phyloP scores from a whole-genome alignment of 805 yeast genomes.

The Candida ipomoeae region DNA sequence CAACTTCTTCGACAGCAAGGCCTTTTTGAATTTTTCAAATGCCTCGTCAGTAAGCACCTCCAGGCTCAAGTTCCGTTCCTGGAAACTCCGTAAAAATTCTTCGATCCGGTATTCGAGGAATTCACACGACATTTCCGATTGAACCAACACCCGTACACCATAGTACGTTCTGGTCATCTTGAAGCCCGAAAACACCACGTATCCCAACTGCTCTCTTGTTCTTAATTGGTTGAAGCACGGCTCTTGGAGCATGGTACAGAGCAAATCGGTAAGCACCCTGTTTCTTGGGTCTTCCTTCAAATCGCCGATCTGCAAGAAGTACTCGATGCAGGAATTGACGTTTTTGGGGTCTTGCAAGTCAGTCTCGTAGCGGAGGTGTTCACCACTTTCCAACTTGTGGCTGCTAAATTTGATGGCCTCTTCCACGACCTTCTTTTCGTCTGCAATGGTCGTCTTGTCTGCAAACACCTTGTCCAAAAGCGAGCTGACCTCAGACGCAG shows the following conservation, averaged over 20 bases:
- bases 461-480: conserved; percentile 37
- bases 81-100: conserved; percentile 52
- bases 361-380: conserved; percentile 45
- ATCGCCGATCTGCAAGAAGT: conserved; percentile 63
- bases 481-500: conserved; percentile 49
- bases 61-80: conserved; percentile 33
- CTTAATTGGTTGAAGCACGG: conserved; percentile 88
- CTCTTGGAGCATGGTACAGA: conserved; percentile 72
- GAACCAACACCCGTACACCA: conserved; percentile 73
- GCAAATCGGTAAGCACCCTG: conserved; percentile 54
- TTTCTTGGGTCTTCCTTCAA: conserved; percentile 21
- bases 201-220: conserved; percentile 93
- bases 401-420: conserved; percentile 30
- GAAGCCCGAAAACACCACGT: conserved; percentile 81
- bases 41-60: conserved; percentile 54
- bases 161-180: conserved; percentile 65
- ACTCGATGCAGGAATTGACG: conserved; percentile 79
- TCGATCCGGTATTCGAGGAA: conserved; percentile 76
- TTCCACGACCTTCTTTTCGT: conserved; percentile 5
- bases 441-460: conserved; percentile 19
- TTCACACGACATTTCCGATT: conserved; percentile 73
- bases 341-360: conserved; percentile 61
- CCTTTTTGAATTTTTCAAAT: conserved; percentile 63
- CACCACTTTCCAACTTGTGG: conserved; percentile 36
- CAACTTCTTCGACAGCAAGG: conserved; percentile 60